phyloP scores from a whole-genome alignment of 2,329 filamentous ascomycete species.

The Aspergillus quadricinctus region DNA sequence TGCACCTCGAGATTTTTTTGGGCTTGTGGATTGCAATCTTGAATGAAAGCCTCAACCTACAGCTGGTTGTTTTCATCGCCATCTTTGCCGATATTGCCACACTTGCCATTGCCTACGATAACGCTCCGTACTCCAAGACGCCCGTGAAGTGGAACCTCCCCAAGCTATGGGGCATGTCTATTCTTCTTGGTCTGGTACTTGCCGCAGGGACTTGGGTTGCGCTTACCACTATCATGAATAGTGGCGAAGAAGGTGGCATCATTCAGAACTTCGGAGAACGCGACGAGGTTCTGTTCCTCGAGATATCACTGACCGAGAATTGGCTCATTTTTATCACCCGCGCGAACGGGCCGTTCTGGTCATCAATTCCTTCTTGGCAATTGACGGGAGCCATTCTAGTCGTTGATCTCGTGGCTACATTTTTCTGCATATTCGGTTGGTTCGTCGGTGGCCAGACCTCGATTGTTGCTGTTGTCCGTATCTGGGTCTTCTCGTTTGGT shows the following conservation, averaged over 20 bases:
- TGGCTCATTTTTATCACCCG: slow-evolving; percentile 97
- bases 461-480: slow-evolving; percentile 79
- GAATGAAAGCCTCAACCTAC: slow-evolving; percentile 77
- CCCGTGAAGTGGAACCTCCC: slow-evolving; percentile 95
- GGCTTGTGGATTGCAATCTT: slow-evolving; percentile 88
- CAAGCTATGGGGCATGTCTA: slow-evolving; percentile 89
- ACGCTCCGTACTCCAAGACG: slow-evolving; percentile 77
- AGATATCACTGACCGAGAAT: slow-evolving; percentile 88
- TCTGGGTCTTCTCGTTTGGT: slow-evolving; percentile 89
- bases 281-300: slow-evolving; percentile 79
- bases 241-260: slow-evolving; percentile 70
- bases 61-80: slow-evolving; percentile 88
- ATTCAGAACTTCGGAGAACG: slow-evolving; percentile 82
- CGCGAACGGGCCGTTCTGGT: slow-evolving; percentile 90
- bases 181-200: slow-evolving; percentile 75
- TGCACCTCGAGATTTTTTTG: slow-evolving; percentile 87
- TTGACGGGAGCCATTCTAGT: slow-evolving; percentile 70
- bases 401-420: slow-evolving; percentile 78
- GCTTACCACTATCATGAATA: slow-evolving; percentile 74
- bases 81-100: slow-evolving; percentile 93
- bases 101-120: slow-evolving; percentile 88
- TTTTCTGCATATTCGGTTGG: slow-evolving; percentile 83
- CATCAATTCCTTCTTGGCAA: slow-evolving; percentile 82
- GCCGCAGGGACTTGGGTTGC: slow-evolving; percentile 84
- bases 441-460: slow-evolving; percentile 67